Conservation (phyloP, 1,284 basidiomycete species). For the Moesziomyces globuligerus region DNA sequence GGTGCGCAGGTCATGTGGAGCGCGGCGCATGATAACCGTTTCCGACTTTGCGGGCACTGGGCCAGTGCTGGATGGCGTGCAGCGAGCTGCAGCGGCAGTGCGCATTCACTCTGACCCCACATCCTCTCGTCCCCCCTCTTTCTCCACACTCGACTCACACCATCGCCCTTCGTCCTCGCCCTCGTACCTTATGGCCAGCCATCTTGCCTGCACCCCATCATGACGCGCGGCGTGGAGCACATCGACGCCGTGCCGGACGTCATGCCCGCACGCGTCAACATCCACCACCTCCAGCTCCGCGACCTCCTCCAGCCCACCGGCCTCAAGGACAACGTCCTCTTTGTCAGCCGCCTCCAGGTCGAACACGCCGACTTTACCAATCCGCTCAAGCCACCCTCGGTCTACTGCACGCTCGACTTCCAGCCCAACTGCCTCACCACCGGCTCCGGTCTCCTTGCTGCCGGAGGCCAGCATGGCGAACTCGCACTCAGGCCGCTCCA, state of each 20-base stretch:
- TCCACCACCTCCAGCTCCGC: constrained; percentile 54
- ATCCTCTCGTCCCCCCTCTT: too few relatives aligned
- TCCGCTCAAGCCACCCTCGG: constrained; percentile 66
- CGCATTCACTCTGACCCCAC: too few relatives aligned
- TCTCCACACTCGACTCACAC: too few relatives aligned
- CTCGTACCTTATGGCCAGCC: background rate
- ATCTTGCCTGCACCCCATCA: background rate
- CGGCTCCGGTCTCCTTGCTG: constrained; percentile 75
- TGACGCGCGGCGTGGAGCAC: constrained; percentile 27
- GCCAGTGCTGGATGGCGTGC: too few relatives aligned
- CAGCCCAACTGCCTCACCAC: constrained; percentile 72
- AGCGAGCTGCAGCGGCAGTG: too few relatives aligned
- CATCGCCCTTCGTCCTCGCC: too few relatives aligned
- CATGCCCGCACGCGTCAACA: constrained; percentile 50
- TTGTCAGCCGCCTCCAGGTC: constrained; percentile 47
- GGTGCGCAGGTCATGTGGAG: too few relatives aligned
- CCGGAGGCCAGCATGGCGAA: constrained; percentile 83
- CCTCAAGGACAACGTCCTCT: constrained; percentile 46
- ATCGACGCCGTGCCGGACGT: constrained; percentile 29
- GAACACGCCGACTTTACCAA: constrained; percentile 49
- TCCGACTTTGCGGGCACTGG: too few relatives aligned
- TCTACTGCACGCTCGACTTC: constrained; percentile 77
- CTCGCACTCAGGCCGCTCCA: constrained; percentile 76
- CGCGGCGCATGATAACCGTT: too few relatives aligned
- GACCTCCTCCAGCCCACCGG: constrained; percentile 50